A percentile compares a stretch with the other conserved stretches of the same genome.
phyloP scores from a whole-genome alignment of 1,284 basidiomycete genomes.

The Rhizoctonia solani region DNA sequence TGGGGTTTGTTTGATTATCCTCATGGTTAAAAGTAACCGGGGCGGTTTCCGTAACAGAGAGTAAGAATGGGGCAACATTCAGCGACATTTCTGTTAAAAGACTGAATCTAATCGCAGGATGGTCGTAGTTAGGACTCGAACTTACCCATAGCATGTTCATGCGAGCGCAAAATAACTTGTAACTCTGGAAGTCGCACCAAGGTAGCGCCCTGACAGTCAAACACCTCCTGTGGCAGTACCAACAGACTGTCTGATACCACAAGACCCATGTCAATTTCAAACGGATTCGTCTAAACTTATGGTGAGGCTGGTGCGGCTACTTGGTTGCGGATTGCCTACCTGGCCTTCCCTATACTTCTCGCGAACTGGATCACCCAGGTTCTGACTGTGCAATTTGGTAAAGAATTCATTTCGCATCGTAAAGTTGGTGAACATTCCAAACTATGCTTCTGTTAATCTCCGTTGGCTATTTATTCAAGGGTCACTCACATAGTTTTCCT shows the following conservation, averaged over 20 bases:
- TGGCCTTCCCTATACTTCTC: conserved; percentile 76
- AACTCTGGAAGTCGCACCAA: conserved; percentile 66
- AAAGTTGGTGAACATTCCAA: conserved; percentile 90
- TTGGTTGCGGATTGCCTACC: conserved; percentile 50
- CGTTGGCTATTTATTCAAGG: not conserved
- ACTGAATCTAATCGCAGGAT: too few relatives aligned
- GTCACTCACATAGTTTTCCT: conserved; percentile 72
- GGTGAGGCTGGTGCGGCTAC: conserved; percentile 2
- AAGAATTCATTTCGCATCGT: conserved; percentile 84
- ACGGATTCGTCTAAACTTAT: conserved; percentile 67
- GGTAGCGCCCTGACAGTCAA: conserved; percentile 65
- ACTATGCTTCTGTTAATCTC: conserved; percentile 40
- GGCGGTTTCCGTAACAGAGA: conserved; percentile 56
- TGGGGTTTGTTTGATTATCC: not conserved
- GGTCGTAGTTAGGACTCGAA: too few relatives aligned
- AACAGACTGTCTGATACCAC: conserved; percentile 59
- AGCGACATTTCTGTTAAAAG: conserved; percentile 77
- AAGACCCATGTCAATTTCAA: conserved; percentile 73
- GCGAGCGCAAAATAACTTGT: conserved; percentile 74
- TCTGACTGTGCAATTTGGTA: conserved; percentile 61
- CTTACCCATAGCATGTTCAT: conserved; percentile 87
- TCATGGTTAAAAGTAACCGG: conserved; percentile 39
- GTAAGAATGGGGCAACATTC: conserved; percentile 65
- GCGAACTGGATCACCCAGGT: conserved; percentile 77
- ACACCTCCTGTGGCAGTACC: conserved; percentile 73